Conservation (phyloP, 495 filamentous ascomycete species). For the Xylaria cubensis region DNA sequence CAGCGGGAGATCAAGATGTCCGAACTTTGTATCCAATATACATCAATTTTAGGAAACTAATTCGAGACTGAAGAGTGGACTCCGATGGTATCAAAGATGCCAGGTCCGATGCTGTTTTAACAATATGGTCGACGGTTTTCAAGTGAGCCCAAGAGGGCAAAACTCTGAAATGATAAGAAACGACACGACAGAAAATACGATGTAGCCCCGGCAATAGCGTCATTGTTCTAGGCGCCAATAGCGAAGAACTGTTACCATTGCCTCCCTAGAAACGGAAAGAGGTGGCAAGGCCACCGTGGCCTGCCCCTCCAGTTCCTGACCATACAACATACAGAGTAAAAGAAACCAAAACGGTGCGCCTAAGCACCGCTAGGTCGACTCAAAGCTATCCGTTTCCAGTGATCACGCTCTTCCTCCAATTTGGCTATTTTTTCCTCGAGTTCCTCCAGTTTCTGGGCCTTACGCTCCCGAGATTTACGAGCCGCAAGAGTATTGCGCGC, state of each 20-base stretch:
- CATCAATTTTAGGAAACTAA: slow-evolving; percentile 6
- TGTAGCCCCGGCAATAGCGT: slow-evolving; percentile 41
- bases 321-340: slow-evolving; percentile 24
- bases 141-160: background rate
- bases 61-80: background rate
- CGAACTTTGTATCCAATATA: background rate
- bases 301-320: slow-evolving; percentile 31
- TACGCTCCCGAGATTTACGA: slow-evolving; percentile 89
- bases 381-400: slow-evolving; percentile 65
- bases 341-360: slow-evolving; percentile 16
- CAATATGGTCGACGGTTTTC: slow-evolving; percentile 14
- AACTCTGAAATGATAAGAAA: slow-evolving; percentile 28
- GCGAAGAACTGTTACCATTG: slow-evolving; percentile 44
- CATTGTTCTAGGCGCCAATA: slow-evolving; percentile 40
- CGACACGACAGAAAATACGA: slow-evolving; percentile 33
- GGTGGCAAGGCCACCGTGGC: slow-evolving; percentile 24
- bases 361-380: slow-evolving; percentile 23
- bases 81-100: background rate
- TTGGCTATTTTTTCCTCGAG: slow-evolving; percentile 63
- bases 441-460: slow-evolving; percentile 70
- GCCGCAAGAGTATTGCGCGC: slow-evolving; percentile 95
- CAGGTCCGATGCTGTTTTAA: background rate
- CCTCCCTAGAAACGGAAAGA: slow-evolving; percentile 29
- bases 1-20: background rate
- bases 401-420: slow-evolving; percentile 59